Conservation (phyloP, 768 basidiomycete species). For the Pulveroboletus ravenelii region DNA sequence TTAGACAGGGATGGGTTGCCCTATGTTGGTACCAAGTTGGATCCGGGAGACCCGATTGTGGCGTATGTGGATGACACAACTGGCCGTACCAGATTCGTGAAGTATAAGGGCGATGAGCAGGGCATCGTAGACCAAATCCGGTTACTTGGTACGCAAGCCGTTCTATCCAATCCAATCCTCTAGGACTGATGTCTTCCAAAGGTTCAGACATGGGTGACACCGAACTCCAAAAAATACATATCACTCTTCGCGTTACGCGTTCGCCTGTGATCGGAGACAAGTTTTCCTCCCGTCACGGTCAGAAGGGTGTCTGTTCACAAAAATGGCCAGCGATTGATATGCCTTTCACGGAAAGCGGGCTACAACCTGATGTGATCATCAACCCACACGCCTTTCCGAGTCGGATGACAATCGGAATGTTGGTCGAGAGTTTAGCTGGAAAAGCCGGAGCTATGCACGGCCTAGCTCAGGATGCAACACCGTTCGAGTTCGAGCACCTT, state of each 20-base stretch:
- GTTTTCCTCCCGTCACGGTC: conserved; percentile 97
- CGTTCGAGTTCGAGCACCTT: conserved; percentile 73
- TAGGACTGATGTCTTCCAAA: conserved; percentile 28
- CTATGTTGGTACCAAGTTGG: conserved; percentile 61
- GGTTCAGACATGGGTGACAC: conserved; percentile 84
- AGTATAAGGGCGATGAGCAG: conserved; percentile 94
- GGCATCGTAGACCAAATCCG: conserved; percentile 90
- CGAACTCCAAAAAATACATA: conserved; percentile 87
- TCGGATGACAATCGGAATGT: conserved; percentile 99
- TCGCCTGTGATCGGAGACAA: conserved; percentile 98
- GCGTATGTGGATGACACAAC: conserved; percentile 86
- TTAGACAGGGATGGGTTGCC: conserved; percentile 86
- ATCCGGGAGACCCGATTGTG: conserved; percentile 74
- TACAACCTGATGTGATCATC: conserved; percentile 99
- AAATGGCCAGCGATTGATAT: conserved; percentile 98
- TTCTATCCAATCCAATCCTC: neutral
- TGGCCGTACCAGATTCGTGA: conserved; percentile 77
- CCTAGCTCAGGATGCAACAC: conserved; percentile 96
- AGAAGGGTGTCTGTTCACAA: conserved; percentile 99
- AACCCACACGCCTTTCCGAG: conserved; percentile 99
- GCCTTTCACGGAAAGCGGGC: conserved; percentile 98
- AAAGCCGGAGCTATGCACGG: conserved; percentile 99
- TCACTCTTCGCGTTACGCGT: conserved; percentile 90
- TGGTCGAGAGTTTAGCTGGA: conserved; percentile 99
- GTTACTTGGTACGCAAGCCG: conserved; percentile 59